These are phyloP conservation scores for Didymella glomerata DNA, from an alignment of 2,329 filamentous ascomycete genomes.

Conservation along the genomic window DNA sequence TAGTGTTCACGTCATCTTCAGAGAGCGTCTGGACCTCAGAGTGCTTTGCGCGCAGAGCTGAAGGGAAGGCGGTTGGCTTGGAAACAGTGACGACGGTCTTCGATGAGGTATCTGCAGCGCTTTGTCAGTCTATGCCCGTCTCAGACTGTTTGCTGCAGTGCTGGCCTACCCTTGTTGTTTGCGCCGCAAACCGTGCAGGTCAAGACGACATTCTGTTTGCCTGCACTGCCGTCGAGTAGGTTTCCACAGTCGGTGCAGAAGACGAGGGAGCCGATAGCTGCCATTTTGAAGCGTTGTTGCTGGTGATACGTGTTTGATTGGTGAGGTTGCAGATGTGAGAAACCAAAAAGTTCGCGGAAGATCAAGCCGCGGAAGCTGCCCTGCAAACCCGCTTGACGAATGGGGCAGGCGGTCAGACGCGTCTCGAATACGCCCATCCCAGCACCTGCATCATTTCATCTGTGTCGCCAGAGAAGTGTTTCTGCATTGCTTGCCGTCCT, in stretches of 20 bases:
- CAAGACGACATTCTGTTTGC: conserved; percentile 76
- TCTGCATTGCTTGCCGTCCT: conserved; percentile 6
- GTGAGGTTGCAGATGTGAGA: conserved; percentile 16
- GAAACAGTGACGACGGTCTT: conserved; percentile 82
- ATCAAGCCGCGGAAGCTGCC: conserved; percentile 25
- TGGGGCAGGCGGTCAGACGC: conserved; percentile 42
- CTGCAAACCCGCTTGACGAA: conserved; percentile 30
- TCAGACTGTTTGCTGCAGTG: background rate
- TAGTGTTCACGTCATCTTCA: conserved; percentile 77
- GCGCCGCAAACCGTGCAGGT: conserved; percentile 87
- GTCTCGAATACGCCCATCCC: conserved; percentile 24
- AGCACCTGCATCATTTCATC: conserved; percentile 6
- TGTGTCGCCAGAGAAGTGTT: conserved; percentile 8
- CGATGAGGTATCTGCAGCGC: conserved; percentile 54
- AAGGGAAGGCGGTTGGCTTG: conserved; percentile 91
- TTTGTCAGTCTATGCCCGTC: conserved; percentile 10
- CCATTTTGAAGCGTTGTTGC: conserved; percentile 65
- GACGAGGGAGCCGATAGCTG: conserved; percentile 86
- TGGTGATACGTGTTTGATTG: conserved; percentile 9
- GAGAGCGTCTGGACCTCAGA: conserved; percentile 87
- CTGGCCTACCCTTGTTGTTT: conserved; percentile 75
- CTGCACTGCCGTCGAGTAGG: conserved; percentile 81
- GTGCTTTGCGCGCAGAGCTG: conserved; percentile 81
- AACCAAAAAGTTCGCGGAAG: conserved; percentile 34
- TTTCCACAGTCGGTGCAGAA: conserved; percentile 96